Conservation (phyloP, 1,284 basidiomycete genomes). For the Pterula multifida region DNA sequence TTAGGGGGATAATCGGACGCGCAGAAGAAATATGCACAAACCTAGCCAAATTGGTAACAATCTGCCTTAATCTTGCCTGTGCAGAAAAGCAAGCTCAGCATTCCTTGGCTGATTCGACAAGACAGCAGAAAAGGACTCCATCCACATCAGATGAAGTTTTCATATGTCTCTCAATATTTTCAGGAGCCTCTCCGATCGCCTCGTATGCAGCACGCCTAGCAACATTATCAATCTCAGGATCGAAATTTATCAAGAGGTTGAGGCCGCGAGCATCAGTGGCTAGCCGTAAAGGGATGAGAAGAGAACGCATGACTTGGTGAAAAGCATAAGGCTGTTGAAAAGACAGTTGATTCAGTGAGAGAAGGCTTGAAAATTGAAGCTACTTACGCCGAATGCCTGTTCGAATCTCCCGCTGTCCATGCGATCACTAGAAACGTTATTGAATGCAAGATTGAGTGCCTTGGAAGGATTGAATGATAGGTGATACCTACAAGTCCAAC, state of each 20-base stretch:
- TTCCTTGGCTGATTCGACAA: too few species aligned
- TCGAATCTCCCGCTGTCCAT: constrained; percentile 43
- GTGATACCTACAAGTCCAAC: constrained; percentile 1
- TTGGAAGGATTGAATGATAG: too few species aligned
- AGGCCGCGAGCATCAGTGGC: constrained; percentile 65
- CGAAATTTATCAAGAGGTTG: constrained; percentile 58
- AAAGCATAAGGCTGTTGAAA: constrained; percentile 60
- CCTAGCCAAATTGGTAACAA: constrained; percentile 70
- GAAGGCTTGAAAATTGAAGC: too few species aligned
- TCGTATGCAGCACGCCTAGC: constrained; percentile 45
- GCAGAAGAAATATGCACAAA: constrained; percentile 17
- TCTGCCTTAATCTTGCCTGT: constrained; percentile 53
- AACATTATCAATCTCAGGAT: constrained; percentile 63
- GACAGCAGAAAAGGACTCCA: constrained; percentile 19
- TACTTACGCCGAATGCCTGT: constrained; percentile 28
- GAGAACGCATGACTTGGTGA: constrained; percentile 71
- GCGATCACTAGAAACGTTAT: constrained; percentile 11
- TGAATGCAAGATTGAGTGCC: neutral
- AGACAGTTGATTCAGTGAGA: constrained; percentile 7
- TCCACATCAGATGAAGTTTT: constrained; percentile 35
- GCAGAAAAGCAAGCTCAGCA: too few species aligned
- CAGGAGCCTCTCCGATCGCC: constrained; percentile 36
- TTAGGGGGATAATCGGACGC: neutral
- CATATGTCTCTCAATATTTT: constrained; percentile 27
- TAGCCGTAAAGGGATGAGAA: constrained; percentile 66